Conservation (phyloP, 2,329 filamentous ascomycete genomes). For the Diaporthe vaccinii region DNA sequence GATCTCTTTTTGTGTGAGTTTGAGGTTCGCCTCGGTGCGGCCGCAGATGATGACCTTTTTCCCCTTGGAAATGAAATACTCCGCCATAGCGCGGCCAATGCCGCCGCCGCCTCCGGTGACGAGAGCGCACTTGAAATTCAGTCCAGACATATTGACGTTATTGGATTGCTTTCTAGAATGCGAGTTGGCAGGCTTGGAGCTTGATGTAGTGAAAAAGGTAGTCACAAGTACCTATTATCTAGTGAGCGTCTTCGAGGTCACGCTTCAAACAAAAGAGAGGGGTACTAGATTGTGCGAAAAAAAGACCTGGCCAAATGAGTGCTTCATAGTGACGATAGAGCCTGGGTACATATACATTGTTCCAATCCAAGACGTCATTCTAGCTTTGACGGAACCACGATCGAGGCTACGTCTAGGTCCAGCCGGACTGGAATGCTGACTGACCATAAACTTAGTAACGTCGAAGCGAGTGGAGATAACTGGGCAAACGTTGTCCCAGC, state of each 20-base stretch:
- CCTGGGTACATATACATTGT: neutral
- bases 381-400: neutral
- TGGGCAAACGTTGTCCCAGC: neutral
- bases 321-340: conserved; percentile 21
- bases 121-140: conserved; percentile 60
- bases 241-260: neutral
- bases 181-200: no score
- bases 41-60: conserved; percentile 67
- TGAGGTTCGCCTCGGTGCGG: conserved; percentile 67
- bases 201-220: neutral
- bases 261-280: neutral
- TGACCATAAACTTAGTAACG: conserved; percentile 1
- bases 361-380: conserved; percentile 31
- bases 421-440: conserved; percentile 12
- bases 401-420: neutral
- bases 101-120: conserved; percentile 66
- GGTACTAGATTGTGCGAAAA: neutral
- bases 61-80: conserved; percentile 59
- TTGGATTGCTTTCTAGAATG: conserved; percentile 29
- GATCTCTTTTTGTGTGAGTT: conserved; percentile 57
- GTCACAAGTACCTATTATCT: neutral
- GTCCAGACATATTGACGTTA: conserved; percentile 37
- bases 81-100: conserved; percentile 63
- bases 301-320: neutral
- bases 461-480: neutral